Percentiles rank a stretch among this genome's conserved stretches.
These are phyloP conservation scores for Sarocladium brachiariae DNA, from an alignment of 2,329 filamentous ascomycete genomes.

Conservation along the genomic window DNA sequence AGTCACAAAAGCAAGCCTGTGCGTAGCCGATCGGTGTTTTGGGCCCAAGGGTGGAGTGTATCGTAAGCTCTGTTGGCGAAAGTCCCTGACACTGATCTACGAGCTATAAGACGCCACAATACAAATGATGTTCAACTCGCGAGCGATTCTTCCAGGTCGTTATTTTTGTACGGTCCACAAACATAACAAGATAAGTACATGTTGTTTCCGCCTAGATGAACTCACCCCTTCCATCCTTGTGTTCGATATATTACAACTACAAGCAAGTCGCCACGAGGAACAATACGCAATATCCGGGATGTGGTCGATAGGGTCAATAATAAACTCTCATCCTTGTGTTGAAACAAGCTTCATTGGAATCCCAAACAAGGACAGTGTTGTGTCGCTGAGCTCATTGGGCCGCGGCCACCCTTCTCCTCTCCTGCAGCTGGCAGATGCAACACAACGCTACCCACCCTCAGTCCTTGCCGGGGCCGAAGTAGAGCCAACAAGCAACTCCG, in stretches of 20 bases:
- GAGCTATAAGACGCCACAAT: background rate
- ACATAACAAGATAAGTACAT: no score
- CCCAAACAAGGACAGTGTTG: background rate
- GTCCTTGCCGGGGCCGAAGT: constrained; percentile 1
- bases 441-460: background rate
- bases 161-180: no score
- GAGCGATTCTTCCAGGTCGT: no score
- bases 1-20: no score
- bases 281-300: no score
- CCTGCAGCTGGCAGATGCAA: constrained; percentile 5
- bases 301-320: no score
- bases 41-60: background rate
- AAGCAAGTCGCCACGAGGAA: no score
- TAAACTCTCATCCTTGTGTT: background rate
- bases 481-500: background rate
- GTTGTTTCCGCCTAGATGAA: no score
- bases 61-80: background rate
- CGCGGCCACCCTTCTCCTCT: no score
- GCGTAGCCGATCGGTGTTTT: background rate
- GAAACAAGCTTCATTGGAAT: constrained; percentile 12
- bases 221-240: no score
- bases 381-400: constrained; percentile 3
- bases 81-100: background rate
- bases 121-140: no score
- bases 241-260: no score